These are phyloP conservation scores for Adansonia digitata DNA, from an alignment of 345 rosid species.

Conservation along the genomic window DNA sequence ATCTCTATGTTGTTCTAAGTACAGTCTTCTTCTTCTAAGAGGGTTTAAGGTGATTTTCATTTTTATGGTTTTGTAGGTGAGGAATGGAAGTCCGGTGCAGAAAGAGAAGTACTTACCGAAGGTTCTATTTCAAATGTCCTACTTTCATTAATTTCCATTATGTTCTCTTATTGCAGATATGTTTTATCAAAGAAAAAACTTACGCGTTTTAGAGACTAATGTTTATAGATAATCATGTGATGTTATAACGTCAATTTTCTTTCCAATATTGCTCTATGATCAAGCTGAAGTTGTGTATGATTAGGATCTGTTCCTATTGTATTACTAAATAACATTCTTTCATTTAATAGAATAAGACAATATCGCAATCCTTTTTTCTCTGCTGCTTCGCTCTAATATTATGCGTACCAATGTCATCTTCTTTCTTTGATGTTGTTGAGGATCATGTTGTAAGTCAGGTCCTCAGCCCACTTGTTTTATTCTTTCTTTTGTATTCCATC, in stretches of 20 bases:
- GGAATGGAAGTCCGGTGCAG: constrained; percentile 76
- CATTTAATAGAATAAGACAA: not conserved
- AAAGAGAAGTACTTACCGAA: constrained; percentile 83
- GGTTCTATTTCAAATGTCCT: constrained; percentile 34
- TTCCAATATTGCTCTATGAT: not conserved
- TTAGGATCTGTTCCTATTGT: not conserved
- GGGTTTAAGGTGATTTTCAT: not conserved
- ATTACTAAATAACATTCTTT: not conserved
- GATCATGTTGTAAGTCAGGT: not conserved
- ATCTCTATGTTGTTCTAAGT: not conserved
- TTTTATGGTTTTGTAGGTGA: constrained; percentile 45
- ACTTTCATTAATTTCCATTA: not conserved
- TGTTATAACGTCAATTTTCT: not conserved
- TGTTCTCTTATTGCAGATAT: not conserved
- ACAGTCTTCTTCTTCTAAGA: not conserved
- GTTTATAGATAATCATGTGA: not conserved
- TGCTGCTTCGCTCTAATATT: not conserved
- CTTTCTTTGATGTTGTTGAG: constrained; percentile 5
- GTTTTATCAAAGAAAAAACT: not conserved
- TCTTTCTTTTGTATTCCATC: not conserved
- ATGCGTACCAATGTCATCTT: not conserved
- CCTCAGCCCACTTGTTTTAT: not conserved
- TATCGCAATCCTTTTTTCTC: not conserved
- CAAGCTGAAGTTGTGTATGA: not conserved
- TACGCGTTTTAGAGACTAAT: not conserved